Percentiles rank a stretch among this genome's conserved stretches.
Evolutionary conservation across 169 alveolate species (phyloP).

Genomic region (Perkinsus olseni): DNA sequence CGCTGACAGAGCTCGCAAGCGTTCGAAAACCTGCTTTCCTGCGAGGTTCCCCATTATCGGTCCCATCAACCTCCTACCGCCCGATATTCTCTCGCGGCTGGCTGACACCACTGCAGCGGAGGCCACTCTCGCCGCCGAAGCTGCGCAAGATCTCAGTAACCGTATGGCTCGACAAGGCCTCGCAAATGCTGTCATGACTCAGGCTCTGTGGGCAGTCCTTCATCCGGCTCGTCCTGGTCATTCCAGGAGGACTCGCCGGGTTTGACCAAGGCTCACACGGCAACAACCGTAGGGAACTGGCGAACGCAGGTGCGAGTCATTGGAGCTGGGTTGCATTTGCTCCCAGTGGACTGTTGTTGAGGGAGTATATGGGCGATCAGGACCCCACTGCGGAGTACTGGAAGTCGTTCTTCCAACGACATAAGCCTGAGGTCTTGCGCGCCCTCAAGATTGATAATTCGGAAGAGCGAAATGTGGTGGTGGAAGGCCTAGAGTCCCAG

Average conservation of each 20-base stretch:
- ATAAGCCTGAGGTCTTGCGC: background rate
- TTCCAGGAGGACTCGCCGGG: background rate
- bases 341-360: background rate
- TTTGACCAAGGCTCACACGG: background rate
- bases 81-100: background rate
- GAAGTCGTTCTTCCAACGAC: background rate
- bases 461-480: background rate
- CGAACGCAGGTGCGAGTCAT: background rate
- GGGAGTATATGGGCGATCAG: background rate
- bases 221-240: background rate
- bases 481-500: background rate
- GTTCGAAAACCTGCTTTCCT: background rate
- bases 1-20: no score
- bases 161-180: background rate
- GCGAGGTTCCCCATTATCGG: background rate
- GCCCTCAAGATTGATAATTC: background rate
- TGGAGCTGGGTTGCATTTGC: no score
- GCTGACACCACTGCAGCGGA: background rate
- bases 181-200: background rate
- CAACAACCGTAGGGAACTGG: background rate
- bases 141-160: background rate
- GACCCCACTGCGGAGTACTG: background rate
- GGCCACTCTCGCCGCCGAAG: background rate
- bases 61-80: background rate
- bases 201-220: background rate